Conservation (phyloP, 192 early-diverging fungal species). For the Geranomyces michiganensis region DNA sequence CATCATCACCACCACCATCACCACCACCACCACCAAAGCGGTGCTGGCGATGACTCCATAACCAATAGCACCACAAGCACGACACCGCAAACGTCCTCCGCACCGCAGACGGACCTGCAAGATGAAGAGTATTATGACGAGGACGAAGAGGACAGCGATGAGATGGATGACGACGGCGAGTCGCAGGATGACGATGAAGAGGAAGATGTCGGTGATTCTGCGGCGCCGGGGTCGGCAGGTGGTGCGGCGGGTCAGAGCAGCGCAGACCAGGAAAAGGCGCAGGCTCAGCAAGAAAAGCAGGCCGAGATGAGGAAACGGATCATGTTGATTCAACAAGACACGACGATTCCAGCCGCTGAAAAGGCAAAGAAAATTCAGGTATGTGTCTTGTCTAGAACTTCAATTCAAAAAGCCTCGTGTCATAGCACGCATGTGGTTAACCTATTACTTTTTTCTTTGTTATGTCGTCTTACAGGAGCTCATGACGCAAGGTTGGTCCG, state of each 20-base stretch:
- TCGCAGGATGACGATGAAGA: constrained; percentile 20
- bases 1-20: constrained; percentile 23
- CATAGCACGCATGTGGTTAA: not conserved
- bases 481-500: constrained; percentile 57
- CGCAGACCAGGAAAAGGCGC: constrained; percentile 1
- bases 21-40: constrained; percentile 14
- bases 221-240: too few relatives aligned
- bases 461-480: constrained; percentile 46
- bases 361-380: constrained; percentile 79
- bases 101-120: not conserved
- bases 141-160: constrained; percentile 15
- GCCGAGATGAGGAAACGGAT: constrained; percentile 65
- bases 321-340: constrained; percentile 64
- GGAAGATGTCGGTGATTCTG: constrained; percentile 6
- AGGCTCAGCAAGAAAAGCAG: constrained; percentile 31
- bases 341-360: constrained; percentile 49
- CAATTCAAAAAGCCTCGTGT: not conserved
- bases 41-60: not conserved
- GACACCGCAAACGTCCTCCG: not conserved
- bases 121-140: constrained; percentile 10
- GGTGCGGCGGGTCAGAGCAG: not conserved
- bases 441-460: not conserved
- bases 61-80: constrained; percentile 5
- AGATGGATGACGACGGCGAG: not conserved
- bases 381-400: too few relatives aligned